Conservation (phyloP, 345 rosid genomes). For the Psidium friedrichsthalianum region DNA sequence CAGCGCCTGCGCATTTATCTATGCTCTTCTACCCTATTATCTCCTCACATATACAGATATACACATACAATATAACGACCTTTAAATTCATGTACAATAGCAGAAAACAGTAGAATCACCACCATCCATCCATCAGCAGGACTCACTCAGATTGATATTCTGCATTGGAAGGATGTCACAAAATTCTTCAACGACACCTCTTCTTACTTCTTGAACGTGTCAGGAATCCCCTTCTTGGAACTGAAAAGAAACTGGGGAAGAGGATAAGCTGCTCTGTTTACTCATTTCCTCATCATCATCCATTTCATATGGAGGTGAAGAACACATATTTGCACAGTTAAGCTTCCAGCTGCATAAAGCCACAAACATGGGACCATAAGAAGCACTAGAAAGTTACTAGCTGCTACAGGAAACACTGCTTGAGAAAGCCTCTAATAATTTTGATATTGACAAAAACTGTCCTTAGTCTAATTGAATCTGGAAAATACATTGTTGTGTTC, state of each 20-base stretch:
- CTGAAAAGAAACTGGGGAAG: conserved; percentile 21
- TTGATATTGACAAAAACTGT: too few relatives aligned
- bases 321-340: conserved; percentile 39
- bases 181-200: background rate
- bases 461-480: too few relatives aligned
- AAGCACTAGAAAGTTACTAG: background rate
- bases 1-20: background rate
- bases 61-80: background rate
- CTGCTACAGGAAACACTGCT: background rate
- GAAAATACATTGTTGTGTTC: too few relatives aligned
- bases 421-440: too few relatives aligned
- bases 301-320: conserved; percentile 5
- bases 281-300: conserved; percentile 5
- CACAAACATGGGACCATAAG: background rate
- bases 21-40: background rate
- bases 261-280: conserved; percentile 12
- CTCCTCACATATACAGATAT: background rate
- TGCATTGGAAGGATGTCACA: background rate
- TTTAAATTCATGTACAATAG: background rate
- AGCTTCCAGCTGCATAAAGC: conserved; percentile 31
- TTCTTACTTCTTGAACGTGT: conserved; percentile 16
- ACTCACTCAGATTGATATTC: background rate
- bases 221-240: conserved; percentile 17
- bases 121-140: background rate
- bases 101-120: background rate